Conservation (phyloP, 768 basidiomycete species). For the Pulveroboletus sp. region DNA sequence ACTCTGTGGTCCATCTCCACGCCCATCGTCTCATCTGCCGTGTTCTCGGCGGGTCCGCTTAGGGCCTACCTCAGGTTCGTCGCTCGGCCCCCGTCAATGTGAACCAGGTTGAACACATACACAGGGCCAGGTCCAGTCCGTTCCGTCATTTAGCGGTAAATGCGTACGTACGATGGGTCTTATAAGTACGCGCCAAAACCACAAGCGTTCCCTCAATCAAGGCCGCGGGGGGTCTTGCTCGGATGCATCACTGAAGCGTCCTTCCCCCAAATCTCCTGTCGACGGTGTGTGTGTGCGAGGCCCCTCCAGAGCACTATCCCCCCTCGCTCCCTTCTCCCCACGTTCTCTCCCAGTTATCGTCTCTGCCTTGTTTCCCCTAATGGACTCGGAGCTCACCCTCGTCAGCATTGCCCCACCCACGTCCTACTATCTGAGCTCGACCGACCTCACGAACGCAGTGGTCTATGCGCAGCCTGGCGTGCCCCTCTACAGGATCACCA, state of each 20-base stretch:
- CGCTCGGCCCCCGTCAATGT: too few relatives aligned
- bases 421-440: constrained; percentile 23
- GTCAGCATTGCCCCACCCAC: constrained; percentile 24
- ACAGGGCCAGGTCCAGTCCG: too few relatives aligned
- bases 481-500: constrained; percentile 26
- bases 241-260: background rate
- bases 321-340: background rate
- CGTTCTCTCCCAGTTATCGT: background rate
- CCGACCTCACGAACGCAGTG: constrained; percentile 13
- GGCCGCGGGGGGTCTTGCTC: background rate
- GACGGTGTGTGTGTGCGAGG: too few relatives aligned
- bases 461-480: constrained; percentile 15
- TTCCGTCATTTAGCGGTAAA: background rate
- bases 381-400: constrained; percentile 29
- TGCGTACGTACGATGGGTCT: constrained; percentile 2
- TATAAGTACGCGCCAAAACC: background rate
- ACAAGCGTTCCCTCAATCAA: background rate
- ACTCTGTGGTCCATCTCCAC: too few relatives aligned
- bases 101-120: background rate
- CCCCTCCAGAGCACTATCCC: background rate
- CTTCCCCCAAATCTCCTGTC: background rate
- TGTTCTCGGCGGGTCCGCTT: too few relatives aligned
- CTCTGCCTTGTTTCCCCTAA: background rate
- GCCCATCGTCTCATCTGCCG: too few relatives aligned
- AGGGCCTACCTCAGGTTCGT: too few relatives aligned